These are phyloP conservation scores for Rhizopus arrhizus DNA, from an alignment of 371 early-diverging fungal species.

Conservation along the genomic window DNA sequence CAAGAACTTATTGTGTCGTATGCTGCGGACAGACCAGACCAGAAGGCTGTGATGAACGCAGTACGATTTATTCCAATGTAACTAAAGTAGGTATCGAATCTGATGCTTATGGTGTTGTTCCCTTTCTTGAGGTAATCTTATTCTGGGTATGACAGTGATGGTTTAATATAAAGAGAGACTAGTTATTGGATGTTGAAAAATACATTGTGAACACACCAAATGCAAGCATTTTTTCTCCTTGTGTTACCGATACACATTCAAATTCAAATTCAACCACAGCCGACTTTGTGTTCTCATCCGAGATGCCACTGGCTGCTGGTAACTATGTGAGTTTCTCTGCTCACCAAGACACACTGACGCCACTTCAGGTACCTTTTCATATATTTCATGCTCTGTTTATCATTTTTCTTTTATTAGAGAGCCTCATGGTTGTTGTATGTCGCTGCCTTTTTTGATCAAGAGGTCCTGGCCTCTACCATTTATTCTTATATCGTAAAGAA, in stretches of 20 bases:
- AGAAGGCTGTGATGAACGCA: slow-evolving; percentile 3
- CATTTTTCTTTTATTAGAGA: slow-evolving; percentile 16
- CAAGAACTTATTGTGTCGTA: slow-evolving; percentile 22
- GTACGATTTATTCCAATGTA: slow-evolving; percentile 11
- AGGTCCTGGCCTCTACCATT: slow-evolving; percentile 3
- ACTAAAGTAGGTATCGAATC: slow-evolving; percentile 5
- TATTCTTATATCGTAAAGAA: slow-evolving; percentile 16
- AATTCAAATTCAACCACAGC: not conserved
- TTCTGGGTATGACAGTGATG: not conserved
- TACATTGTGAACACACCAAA: too few species aligned
- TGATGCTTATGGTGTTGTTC: slow-evolving; percentile 16
- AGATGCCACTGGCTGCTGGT: not conserved
- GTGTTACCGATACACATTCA: not conserved
- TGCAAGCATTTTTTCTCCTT: slow-evolving; percentile 11
- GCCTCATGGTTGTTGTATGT: slow-evolving; percentile 32
- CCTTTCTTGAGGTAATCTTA: slow-evolving; percentile 29
- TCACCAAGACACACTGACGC: slow-evolving; percentile 15
- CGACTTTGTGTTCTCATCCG: slow-evolving; percentile 14
- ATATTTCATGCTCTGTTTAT: too few species aligned
- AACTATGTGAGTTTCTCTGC: slow-evolving; percentile 19
- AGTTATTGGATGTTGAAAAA: too few species aligned
- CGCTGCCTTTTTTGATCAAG: slow-evolving; percentile 29
- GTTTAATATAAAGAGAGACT: too few species aligned
- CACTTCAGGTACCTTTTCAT: slow-evolving; percentile 19
- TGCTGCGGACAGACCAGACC: slow-evolving; percentile 17